Percentiles rank a stretch among this genome's conserved stretches.
Conservation (phyloP, 352 stramenopile species). For the Phytophthora pisi region DNA sequence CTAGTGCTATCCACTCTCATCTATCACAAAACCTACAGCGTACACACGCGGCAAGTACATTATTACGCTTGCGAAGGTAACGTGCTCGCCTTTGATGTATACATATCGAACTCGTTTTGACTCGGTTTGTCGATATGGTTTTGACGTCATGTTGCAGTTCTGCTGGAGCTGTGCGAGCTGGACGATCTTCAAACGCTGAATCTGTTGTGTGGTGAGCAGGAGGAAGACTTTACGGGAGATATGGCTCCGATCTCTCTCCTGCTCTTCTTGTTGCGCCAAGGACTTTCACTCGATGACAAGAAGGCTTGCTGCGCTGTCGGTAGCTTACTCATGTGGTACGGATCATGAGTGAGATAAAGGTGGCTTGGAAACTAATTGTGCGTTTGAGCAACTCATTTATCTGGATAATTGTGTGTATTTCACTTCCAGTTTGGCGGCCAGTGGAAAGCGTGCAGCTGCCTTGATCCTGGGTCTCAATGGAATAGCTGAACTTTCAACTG, state of each 20-base stretch:
- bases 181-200: conserved; percentile 61
- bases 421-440: conserved; percentile 55
- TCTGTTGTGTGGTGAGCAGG: conserved; percentile 51
- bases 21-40: conserved; percentile 82
- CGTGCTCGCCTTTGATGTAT: not conserved
- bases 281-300: conserved; percentile 77
- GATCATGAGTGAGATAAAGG: not conserved
- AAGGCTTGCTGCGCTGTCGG: conserved; percentile 79
- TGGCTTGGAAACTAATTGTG: not conserved
- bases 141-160: conserved; percentile 34
- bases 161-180: conserved; percentile 76
- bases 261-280: conserved; percentile 75
- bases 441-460: conserved; percentile 51
- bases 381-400: not conserved
- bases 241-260: conserved; percentile 70
- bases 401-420: not conserved
- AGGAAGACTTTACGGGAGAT: conserved; percentile 43
- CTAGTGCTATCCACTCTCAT: conserved; percentile 72
- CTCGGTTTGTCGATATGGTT: not conserved
- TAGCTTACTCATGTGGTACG: conserved; percentile 77
- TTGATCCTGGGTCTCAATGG: conserved; percentile 66
- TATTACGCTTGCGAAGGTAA: conserved; percentile 85
- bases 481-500: conserved; percentile 69
- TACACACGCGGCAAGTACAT: conserved; percentile 84
- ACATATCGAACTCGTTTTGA: not conserved